A percentile compares a stretch with the other conserved stretches of the same genome.
Conservation (phyloP, 2,329 filamentous ascomycete genomes). For the Cryoendolithus antarcticus region DNA sequence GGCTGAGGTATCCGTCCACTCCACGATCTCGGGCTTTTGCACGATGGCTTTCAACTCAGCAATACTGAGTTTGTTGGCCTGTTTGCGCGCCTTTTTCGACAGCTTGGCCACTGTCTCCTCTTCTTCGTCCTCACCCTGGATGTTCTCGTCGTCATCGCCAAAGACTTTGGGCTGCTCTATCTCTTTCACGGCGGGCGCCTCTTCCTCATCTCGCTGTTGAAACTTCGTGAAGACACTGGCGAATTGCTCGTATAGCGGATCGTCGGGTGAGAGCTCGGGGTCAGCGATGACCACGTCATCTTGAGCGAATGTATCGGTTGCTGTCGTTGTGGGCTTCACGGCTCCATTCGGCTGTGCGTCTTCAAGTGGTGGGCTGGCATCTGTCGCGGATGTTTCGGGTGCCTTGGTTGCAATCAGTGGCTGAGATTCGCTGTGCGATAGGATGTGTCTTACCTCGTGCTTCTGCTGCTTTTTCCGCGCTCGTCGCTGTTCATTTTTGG, state of each 20-base stretch:
- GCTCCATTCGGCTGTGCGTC: constrained; percentile 3
- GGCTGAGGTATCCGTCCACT: constrained; percentile 93
- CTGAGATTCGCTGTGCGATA: constrained; percentile 15
- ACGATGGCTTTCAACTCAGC: constrained; percentile 91
- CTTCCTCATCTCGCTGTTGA: constrained; percentile 38
- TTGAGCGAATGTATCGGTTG: neutral
- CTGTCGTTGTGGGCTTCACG: too few relatives aligned
- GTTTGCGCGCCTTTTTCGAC: constrained; percentile 91
- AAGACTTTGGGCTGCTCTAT: constrained; percentile 73
- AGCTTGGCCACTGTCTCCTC: constrained; percentile 52
- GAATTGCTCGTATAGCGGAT: constrained; percentile 74
- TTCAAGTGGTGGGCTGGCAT: constrained; percentile 10
- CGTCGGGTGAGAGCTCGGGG: constrained; percentile 24
- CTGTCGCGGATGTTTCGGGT: neutral
- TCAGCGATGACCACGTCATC: constrained; percentile 9
- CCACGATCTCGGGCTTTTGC: constrained; percentile 81
- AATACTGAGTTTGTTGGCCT: constrained; percentile 81
- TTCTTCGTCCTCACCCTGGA: constrained; percentile 71
- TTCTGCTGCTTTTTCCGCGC: constrained; percentile 92
- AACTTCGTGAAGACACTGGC: constrained; percentile 75
- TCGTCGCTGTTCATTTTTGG: constrained; percentile 87
- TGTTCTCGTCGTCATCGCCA: constrained; percentile 72
- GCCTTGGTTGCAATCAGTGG: neutral
- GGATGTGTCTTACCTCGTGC: constrained; percentile 35
- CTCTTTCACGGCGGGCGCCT: constrained; percentile 47